A percentile compares a stretch with the other conserved stretches of the same genome.
These are phyloP conservation scores for Xerocomellus chrysenteron DNA, from an alignment of 768 basidiomycete species.

Conservation along the genomic window DNA sequence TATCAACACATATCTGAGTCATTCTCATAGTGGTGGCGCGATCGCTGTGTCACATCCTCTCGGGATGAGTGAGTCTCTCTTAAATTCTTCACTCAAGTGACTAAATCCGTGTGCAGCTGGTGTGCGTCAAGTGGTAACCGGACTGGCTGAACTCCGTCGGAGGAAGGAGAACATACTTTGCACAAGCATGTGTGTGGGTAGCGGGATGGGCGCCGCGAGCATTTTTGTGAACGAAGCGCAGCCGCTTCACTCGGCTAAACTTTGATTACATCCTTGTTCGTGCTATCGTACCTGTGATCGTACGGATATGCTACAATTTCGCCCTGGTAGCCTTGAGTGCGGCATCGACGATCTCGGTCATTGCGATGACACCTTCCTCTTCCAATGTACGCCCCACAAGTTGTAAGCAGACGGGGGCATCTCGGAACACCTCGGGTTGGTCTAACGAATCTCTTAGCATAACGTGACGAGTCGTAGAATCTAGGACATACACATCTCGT, in stretches of 20 bases:
- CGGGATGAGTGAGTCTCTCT: slow-evolving; percentile 67
- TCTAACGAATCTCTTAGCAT: slow-evolving; percentile 38
- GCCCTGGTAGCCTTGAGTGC: slow-evolving; percentile 40
- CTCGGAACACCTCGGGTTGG: slow-evolving; percentile 51
- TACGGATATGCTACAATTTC: neutral
- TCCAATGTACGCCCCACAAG: slow-evolving; percentile 68
- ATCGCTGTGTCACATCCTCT: slow-evolving; percentile 83
- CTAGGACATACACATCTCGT: slow-evolving; percentile 51
- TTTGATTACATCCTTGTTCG: slow-evolving; percentile 12
- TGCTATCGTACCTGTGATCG: neutral
- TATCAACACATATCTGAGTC: neutral
- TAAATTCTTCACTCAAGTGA: slow-evolving; percentile 9
- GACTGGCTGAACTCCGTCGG: slow-evolving; percentile 77
- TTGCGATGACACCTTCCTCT: slow-evolving; percentile 71
- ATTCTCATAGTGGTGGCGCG: slow-evolving; percentile 65
- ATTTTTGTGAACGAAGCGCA: slow-evolving; percentile 72
- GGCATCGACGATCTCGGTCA: slow-evolving; percentile 63
- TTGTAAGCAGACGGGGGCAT: slow-evolving; percentile 65
- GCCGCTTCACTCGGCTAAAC: slow-evolving; percentile 21
- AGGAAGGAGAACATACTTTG: slow-evolving; percentile 68
- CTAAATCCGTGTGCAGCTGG: slow-evolving; percentile 53
- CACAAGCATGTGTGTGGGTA: slow-evolving; percentile 81
- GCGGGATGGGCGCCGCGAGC: slow-evolving; percentile 86
- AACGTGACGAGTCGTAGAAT: neutral
- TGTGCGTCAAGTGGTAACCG: slow-evolving; percentile 83